A percentile compares a stretch with the other conserved stretches of the same genome.
Evolutionary conservation across 192 early-diverging fungal species (phyloP).

Genomic region (Coemansia sp.): DNA sequence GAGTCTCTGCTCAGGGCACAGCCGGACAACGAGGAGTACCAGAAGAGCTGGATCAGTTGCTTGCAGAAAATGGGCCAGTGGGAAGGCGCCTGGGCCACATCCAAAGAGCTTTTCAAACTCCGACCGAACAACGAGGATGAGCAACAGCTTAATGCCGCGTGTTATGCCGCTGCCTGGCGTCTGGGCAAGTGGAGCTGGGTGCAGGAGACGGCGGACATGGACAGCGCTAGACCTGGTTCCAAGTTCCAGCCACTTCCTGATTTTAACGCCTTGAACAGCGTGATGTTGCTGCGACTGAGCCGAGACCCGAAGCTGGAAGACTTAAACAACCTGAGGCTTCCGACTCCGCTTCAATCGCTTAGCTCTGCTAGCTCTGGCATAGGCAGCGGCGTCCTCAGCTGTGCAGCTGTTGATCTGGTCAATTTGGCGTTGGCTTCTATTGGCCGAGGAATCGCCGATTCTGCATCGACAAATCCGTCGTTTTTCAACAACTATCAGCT

Average conservation of each 20-base stretch:
- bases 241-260: conserved; percentile 3
- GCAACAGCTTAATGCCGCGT: conserved; percentile 28
- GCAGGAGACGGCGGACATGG: not conserved
- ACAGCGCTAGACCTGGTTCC: not conserved
- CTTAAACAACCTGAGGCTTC: conserved; percentile 4
- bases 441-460: conserved; percentile 27
- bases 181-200: conserved; percentile 54
- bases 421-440: conserved; percentile 16
- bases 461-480: conserved; percentile 7
- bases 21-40: conserved; percentile 30
- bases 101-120: conserved; percentile 23
- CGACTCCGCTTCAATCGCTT: conserved; percentile 1
- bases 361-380: not conserved
- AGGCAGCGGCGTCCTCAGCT: not conserved
- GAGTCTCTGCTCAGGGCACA: conserved; percentile 43
- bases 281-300: conserved; percentile 25
- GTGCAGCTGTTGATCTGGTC: conserved; percentile 13
- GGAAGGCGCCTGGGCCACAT: conserved; percentile 52
- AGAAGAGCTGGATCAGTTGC: conserved; percentile 45
- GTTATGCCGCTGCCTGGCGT: conserved; percentile 49
- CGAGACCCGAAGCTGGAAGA: not conserved
- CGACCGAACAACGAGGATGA: conserved; percentile 10
- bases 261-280: conserved; percentile 38
- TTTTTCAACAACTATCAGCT: not conserved
- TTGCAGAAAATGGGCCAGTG: conserved; percentile 55